Conservation (phyloP, 2,329 filamentous ascomycete species). For the Mycosphaerella sp. region DNA sequence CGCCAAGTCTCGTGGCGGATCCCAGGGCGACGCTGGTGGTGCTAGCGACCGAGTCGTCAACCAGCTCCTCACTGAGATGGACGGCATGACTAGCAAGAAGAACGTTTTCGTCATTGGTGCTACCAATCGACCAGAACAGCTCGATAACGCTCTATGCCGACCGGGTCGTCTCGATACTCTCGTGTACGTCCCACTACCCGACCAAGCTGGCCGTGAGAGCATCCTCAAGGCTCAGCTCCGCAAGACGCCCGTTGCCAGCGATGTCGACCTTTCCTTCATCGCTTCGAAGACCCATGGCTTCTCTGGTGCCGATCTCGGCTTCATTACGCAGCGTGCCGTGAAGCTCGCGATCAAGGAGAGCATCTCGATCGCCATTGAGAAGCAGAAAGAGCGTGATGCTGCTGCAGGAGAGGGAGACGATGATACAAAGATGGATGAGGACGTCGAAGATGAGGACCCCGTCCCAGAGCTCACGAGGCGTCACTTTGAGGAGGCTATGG, state of each 20-base stretch:
- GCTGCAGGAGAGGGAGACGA: conserved; percentile 57
- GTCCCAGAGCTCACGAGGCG: conserved; percentile 93
- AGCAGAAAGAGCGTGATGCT: conserved; percentile 80
- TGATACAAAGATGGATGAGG: conserved; percentile 74
- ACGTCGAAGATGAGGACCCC: conserved; percentile 71
- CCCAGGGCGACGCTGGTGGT: conserved; percentile 90
- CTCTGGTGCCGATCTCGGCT: conserved; percentile 98
- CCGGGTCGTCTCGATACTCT: conserved; percentile 97
- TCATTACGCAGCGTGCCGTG: conserved; percentile 97
- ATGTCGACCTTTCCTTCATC: conserved; percentile 87
- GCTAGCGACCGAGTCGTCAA: conserved; percentile 99
- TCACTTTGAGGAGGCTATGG: conserved; percentile 99
- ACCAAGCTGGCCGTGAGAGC: conserved; percentile 78
- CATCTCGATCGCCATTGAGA: conserved; percentile 82
- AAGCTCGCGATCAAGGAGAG: conserved; percentile 99
- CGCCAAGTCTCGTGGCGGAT: conserved; percentile 97
- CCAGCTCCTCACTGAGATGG: conserved; percentile 99
- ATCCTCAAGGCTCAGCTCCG: conserved; percentile 95
- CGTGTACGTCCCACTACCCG: conserved; percentile 94
- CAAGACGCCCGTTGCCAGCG: conserved; percentile 86
- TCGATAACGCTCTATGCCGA: conserved; percentile 95
- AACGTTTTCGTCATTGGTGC: conserved; percentile 99
- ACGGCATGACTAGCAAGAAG: conserved; percentile 99
- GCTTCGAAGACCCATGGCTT: conserved; percentile 97
- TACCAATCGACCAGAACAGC: conserved; percentile 97